Percentiles rank a stretch among this genome's conserved stretches.
Evolutionary conservation across 352 stramenopile species (phyloP).

Genomic region (Phytophthora parvispora): DNA sequence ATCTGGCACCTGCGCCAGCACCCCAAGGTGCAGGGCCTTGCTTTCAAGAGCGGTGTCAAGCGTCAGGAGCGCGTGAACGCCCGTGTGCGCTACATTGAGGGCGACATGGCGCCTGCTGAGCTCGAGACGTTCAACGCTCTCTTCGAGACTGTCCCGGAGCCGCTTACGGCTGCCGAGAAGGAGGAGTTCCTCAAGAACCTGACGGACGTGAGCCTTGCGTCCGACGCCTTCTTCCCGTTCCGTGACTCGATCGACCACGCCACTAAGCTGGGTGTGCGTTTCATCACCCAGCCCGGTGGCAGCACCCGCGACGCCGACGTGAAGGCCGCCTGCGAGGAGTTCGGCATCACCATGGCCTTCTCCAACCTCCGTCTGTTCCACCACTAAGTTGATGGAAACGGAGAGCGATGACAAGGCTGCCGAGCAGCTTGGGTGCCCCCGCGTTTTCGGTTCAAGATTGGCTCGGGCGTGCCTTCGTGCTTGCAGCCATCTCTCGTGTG

Average conservation of each 20-base stretch:
- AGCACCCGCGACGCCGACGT: slow-evolving; percentile 93
- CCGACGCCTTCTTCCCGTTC: slow-evolving; percentile 99
- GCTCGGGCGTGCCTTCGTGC: slow-evolving; percentile 19
- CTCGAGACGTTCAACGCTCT: slow-evolving; percentile 95
- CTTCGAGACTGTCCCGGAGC: slow-evolving; percentile 96
- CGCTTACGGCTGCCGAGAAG: slow-evolving; percentile 96
- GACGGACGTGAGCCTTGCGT: slow-evolving; percentile 96
- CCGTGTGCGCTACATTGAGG: slow-evolving; percentile 99
- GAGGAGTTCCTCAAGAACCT: slow-evolving; percentile 94
- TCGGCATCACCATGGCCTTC: slow-evolving; percentile 99
- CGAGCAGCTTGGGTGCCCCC: slow-evolving; percentile 11
- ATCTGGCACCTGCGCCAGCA: slow-evolving; percentile 99
- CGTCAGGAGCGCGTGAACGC: slow-evolving; percentile 99
- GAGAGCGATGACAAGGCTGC: slow-evolving; percentile 25
- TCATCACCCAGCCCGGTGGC: slow-evolving; percentile 97
- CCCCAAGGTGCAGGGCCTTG: slow-evolving; percentile 95
- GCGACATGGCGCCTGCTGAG: slow-evolving; percentile 98
- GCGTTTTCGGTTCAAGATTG: slow-evolving; percentile 4
- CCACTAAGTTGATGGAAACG: slow-evolving; percentile 90
- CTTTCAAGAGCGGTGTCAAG: slow-evolving; percentile 99
- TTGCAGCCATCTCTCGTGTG: slow-evolving; percentile 25
- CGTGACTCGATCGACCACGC: slow-evolving; percentile 99
- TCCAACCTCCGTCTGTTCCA: slow-evolving; percentile 99
- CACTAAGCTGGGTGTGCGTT: slow-evolving; percentile 96
- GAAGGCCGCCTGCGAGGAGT: slow-evolving; percentile 96